Conservation (phyloP, 352 stramenopile genomes). For the Globisporangium cylindrosporum region DNA sequence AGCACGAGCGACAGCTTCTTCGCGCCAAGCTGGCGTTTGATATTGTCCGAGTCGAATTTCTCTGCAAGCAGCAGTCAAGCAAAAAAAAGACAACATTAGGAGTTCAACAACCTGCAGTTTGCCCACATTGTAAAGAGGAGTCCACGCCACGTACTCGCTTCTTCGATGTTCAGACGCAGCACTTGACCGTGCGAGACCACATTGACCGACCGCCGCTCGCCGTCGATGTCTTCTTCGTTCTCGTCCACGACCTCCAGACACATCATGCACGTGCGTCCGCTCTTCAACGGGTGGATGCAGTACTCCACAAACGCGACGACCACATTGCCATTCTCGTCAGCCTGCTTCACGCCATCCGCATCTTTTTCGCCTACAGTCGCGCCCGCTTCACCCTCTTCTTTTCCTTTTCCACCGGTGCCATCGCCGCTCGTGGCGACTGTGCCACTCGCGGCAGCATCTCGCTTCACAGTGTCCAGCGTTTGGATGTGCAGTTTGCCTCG, state of each 20-base stretch:
- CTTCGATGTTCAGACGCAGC: conserved; percentile 94
- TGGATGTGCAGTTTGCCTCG: conserved; percentile 78
- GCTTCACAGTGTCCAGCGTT: conserved; percentile 2
- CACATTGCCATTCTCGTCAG: conserved; percentile 1
- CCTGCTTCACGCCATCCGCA: background rate
- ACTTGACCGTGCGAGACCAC: conserved; percentile 86
- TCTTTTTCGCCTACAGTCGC: conserved; percentile 6
- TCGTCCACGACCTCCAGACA: conserved; percentile 71
- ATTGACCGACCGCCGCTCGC: conserved; percentile 55
- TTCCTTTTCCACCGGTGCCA: background rate
- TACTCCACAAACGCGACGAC: conserved; percentile 69
- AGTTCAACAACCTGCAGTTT: conserved; percentile 23
- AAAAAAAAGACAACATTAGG: conserved; percentile 6
- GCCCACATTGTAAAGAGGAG: conserved; percentile 24
- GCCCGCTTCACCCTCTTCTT: conserved; percentile 1
- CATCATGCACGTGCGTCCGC: conserved; percentile 78
- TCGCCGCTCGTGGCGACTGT: conserved; percentile 1
- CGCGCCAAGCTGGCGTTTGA: conserved; percentile 77
- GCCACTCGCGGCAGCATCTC: background rate
- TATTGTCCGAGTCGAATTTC: conserved; percentile 85
- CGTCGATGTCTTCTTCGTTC: conserved; percentile 59
- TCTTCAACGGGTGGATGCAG: conserved; percentile 74
- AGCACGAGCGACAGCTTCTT: conserved; percentile 95
- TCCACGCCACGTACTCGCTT: conserved; percentile 87
- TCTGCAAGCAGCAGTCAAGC: conserved; percentile 33